Conservation (phyloP, 1,284 basidiomycete species). For the Cryptococcus sp. region DNA sequence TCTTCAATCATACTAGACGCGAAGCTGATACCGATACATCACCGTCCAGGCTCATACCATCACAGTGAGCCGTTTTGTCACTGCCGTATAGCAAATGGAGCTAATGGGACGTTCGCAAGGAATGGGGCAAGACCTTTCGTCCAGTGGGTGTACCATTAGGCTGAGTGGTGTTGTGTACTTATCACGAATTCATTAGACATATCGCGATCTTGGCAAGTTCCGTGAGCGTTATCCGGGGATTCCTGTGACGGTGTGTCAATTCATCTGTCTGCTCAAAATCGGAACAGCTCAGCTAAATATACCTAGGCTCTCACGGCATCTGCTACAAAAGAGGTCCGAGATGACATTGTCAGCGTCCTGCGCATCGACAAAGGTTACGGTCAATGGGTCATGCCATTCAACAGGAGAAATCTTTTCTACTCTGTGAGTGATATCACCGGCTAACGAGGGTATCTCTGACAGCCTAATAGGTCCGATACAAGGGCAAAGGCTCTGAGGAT, state of each 20-base stretch:
- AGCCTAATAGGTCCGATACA: constrained; percentile 25
- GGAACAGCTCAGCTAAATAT: neutral
- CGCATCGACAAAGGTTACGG: constrained; percentile 63
- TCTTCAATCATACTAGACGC: neutral
- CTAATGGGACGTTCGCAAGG: constrained; percentile 54
- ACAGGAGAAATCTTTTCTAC: constrained; percentile 76
- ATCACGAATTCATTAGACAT: constrained; percentile 55
- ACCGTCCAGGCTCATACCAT: constrained; percentile 74
- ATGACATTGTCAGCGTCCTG: constrained; percentile 68
- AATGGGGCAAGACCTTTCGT: constrained; percentile 83
- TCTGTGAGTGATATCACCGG: constrained; percentile 57
- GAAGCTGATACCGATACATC: constrained; percentile 5
- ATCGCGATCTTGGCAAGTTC: constrained; percentile 70
- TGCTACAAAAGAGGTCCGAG: constrained; percentile 62
- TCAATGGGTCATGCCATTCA: constrained; percentile 73
- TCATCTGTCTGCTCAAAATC: neutral
- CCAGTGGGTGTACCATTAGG: constrained; percentile 32
- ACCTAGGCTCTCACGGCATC: constrained; percentile 52
- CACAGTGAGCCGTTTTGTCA: constrained; percentile 58
- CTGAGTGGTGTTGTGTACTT: neutral
- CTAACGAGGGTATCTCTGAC: neutral
- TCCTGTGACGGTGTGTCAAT: constrained; percentile 69
- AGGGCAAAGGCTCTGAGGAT: constrained; percentile 15
- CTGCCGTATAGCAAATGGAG: neutral
- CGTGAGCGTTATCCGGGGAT: constrained; percentile 66